Percentiles rank a stretch among this genome's conserved stretches.
Evolutionary conservation across 2,329 filamentous ascomycete genomes (phyloP).

Genomic region (Apiospora kogelbergensis): DNA sequence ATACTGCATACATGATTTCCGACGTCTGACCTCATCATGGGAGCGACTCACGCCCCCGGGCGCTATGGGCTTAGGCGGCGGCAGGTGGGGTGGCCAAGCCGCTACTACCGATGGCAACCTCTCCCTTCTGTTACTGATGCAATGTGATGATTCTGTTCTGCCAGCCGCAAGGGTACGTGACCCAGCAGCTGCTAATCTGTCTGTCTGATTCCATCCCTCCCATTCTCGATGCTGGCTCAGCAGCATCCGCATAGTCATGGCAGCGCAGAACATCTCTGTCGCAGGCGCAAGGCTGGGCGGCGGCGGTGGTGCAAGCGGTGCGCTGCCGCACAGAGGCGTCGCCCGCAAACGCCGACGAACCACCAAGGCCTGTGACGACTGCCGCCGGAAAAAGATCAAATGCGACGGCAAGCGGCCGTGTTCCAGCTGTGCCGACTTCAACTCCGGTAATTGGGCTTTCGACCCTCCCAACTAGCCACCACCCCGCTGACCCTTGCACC

Average conservation of each 20-base stretch:
- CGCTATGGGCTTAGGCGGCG: background rate
- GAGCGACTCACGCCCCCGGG: background rate
- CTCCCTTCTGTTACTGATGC: background rate
- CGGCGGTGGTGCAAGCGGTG: background rate
- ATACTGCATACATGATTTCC: too few species aligned
- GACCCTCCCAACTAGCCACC: too few species aligned
- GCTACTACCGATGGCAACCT: background rate
- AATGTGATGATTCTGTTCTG: too few species aligned
- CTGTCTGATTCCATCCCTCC: too few species aligned
- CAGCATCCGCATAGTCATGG: background rate
- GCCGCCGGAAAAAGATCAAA: conserved; percentile 16
- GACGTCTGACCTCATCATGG: background rate
- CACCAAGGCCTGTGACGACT: conserved; percentile 14
- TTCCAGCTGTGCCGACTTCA: conserved; percentile 17
- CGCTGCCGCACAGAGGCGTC: background rate
- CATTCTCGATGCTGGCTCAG: background rate
- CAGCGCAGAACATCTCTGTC: background rate
- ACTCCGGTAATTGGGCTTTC: conserved; percentile 4
- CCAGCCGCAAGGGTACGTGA: background rate
- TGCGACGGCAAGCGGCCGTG: conserved; percentile 16
- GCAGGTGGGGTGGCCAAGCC: conserved; percentile 1
- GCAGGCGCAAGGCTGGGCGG: background rate
- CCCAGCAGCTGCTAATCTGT: too few species aligned
- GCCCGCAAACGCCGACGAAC: conserved; percentile 11
- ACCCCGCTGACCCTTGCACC: background rate